Evolutionary conservation across 352 stramenopile genomes (phyloP).

Genomic region (Phytophthora fragariaefolia): DNA sequence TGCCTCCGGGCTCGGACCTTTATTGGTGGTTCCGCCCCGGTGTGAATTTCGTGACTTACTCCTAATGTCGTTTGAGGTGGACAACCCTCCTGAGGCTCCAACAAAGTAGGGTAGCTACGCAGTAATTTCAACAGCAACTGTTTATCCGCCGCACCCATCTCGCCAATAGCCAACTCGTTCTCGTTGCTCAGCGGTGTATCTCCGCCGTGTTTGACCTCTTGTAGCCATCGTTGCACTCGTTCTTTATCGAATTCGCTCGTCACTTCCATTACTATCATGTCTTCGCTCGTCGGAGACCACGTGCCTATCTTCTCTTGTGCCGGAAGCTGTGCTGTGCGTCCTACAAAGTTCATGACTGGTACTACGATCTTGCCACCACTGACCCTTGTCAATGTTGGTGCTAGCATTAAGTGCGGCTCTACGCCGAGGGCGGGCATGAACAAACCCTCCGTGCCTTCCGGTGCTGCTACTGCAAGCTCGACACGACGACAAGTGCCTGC

Average conservation of each 20-base stretch:
- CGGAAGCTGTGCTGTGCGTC: background rate
- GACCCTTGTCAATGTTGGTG: background rate
- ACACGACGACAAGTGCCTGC: background rate
- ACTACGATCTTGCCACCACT: background rate
- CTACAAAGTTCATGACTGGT: background rate
- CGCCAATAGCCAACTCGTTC: background rate
- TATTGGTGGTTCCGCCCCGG: background rate
- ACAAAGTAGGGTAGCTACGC: background rate
- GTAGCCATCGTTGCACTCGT: background rate
- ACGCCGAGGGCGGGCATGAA: background rate
- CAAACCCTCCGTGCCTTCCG: background rate
- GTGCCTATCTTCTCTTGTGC: background rate
- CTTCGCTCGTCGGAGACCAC: background rate
- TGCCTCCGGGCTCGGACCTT: background rate
- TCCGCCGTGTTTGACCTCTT: background rate
- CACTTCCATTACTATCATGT: conserved; percentile 8
- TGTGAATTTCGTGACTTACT: background rate
- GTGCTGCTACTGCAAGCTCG: background rate
- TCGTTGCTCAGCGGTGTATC: background rate
- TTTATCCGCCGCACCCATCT: background rate
- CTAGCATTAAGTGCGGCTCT: background rate
- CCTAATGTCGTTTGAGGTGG: background rate
- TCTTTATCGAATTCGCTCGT: background rate
- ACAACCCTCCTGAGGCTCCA: background rate
- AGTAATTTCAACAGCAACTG: background rate